These are phyloP conservation scores for Pestalotiopsis sp. DNA, from an alignment of 2,329 filamentous ascomycete species.

Conservation along the genomic window DNA sequence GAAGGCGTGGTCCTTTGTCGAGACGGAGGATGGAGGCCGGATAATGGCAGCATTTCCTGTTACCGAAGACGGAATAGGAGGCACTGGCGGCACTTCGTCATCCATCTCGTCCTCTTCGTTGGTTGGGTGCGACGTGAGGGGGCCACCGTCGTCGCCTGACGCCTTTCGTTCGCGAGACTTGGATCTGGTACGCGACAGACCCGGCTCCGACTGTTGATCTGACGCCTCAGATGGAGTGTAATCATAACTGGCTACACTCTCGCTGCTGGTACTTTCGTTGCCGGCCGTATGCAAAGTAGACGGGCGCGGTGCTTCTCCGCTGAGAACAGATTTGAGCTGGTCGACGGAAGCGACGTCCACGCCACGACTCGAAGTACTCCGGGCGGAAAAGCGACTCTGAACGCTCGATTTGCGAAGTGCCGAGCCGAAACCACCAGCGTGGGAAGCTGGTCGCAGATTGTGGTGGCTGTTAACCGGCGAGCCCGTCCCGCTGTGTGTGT, in stretches of 20 bases:
- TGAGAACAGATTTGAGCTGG: constrained; percentile 64
- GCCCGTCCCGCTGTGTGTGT: constrained; percentile 39
- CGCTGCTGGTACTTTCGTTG: constrained; percentile 56
- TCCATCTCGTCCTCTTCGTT: constrained; percentile 34
- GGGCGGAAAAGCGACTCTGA: constrained; percentile 51
- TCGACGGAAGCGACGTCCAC: constrained; percentile 61
- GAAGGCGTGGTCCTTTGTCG: constrained; percentile 38
- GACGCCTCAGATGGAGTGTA: constrained; percentile 57
- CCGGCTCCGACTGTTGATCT: constrained; percentile 26
- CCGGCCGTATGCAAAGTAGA: constrained; percentile 41
- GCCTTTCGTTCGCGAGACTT: constrained; percentile 33
- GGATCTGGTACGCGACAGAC: constrained; percentile 23
- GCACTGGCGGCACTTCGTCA: constrained; percentile 56
- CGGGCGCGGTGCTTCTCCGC: constrained; percentile 49
- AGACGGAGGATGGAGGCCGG: constrained; percentile 29
- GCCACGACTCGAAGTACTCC: constrained; percentile 46
- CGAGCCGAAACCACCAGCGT: constrained; percentile 35
- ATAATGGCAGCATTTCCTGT: constrained; percentile 24
- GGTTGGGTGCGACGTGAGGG: constrained; percentile 31
- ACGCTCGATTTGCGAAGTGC: constrained; percentile 56
- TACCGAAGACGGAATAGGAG: constrained; percentile 49
- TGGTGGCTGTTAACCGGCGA: constrained; percentile 54
- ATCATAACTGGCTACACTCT: constrained; percentile 74
- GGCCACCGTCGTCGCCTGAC: constrained; percentile 27
- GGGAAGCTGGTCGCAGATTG: constrained; percentile 53